These are phyloP conservation scores for Chlorella ohadii DNA, from an alignment of 139 green algal species.

Conservation along the genomic window DNA sequence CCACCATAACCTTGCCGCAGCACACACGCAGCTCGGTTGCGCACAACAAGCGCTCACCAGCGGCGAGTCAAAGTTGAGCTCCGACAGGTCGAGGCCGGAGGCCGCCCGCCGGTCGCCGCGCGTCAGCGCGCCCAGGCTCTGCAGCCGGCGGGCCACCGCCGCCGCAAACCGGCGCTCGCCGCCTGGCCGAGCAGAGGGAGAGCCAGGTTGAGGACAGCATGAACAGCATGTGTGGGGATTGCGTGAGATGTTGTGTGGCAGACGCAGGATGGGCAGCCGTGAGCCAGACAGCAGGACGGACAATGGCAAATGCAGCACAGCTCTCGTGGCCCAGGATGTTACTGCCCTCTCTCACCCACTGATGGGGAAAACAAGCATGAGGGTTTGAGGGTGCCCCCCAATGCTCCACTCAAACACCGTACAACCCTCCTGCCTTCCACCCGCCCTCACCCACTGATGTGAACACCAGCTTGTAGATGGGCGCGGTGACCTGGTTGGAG, in stretches of 20 bases:
- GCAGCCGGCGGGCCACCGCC: conserved; percentile 86
- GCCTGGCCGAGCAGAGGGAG: conserved; percentile 69
- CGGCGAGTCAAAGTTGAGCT: conserved; percentile 79
- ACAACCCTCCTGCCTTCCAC: not conserved
- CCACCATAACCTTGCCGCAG: no score
- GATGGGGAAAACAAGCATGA: no score
- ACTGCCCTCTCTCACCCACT: no score
- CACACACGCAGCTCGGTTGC: no score
- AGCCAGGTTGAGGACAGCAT: no score
- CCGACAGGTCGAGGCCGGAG: conserved; percentile 71
- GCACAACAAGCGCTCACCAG: no score
- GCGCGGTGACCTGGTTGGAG: conserved; percentile 46
- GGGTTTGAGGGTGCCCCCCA: no score
- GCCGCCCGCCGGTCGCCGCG: conserved; percentile 86
- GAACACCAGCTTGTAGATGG: conserved; percentile 77
- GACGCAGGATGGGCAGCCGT: no score
- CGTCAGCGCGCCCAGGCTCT: conserved; percentile 89
- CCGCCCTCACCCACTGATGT: conserved; percentile 48
- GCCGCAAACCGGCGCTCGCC: conserved; percentile 91
- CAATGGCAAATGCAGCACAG: no score
- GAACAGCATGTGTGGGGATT: not conserved
- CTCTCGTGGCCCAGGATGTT: no score
- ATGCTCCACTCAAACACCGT: no score
- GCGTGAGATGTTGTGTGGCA: not conserved
- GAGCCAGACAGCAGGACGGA: no score